phyloP scores from a whole-genome alignment of 371 early-diverging fungal genomes.

The Mucor saturninus region DNA sequence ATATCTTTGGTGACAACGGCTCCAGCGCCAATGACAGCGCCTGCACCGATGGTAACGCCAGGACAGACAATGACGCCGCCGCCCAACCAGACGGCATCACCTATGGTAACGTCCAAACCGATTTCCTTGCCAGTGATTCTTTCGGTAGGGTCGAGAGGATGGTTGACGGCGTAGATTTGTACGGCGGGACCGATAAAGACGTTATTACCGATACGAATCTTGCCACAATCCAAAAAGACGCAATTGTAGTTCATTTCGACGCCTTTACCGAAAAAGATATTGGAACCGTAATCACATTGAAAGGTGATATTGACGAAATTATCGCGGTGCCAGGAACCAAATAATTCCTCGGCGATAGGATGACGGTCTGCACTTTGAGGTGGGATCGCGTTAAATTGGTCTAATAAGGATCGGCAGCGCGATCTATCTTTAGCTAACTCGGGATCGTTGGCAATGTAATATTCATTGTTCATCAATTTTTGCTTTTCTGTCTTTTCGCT shows the following conservation, averaged over 20 bases:
- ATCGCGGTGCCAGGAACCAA: constrained; percentile 57
- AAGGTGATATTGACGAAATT: constrained; percentile 68
- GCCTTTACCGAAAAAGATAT: constrained; percentile 69
- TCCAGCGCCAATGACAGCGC: constrained; percentile 64
- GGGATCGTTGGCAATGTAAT: constrained; percentile 63
- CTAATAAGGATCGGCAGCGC: constrained; percentile 40
- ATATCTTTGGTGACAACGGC: constrained; percentile 82
- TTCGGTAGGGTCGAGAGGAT: constrained; percentile 65
- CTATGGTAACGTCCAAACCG: constrained; percentile 52
- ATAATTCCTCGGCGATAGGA: constrained; percentile 50
- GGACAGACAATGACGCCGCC: constrained; percentile 75
- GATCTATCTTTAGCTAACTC: constrained; percentile 61
- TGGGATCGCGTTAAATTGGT: constrained; percentile 47
- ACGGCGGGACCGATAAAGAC: constrained; percentile 80
- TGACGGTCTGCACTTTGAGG: constrained; percentile 33
- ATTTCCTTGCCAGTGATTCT: constrained; percentile 36
- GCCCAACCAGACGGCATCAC: constrained; percentile 76
- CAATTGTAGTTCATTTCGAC: constrained; percentile 74
- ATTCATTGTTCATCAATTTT: constrained; percentile 71
- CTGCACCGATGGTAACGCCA: constrained; percentile 85
- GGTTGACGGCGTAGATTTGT: constrained; percentile 77
- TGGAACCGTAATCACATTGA: constrained; percentile 74
- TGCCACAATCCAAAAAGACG: constrained; percentile 69
- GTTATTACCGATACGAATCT: constrained; percentile 69
- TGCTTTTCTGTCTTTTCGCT: constrained; percentile 49